Evolutionary conservation across 2,329 filamentous ascomycete genomes (phyloP).

Genomic region (Penicillium expansum): DNA sequence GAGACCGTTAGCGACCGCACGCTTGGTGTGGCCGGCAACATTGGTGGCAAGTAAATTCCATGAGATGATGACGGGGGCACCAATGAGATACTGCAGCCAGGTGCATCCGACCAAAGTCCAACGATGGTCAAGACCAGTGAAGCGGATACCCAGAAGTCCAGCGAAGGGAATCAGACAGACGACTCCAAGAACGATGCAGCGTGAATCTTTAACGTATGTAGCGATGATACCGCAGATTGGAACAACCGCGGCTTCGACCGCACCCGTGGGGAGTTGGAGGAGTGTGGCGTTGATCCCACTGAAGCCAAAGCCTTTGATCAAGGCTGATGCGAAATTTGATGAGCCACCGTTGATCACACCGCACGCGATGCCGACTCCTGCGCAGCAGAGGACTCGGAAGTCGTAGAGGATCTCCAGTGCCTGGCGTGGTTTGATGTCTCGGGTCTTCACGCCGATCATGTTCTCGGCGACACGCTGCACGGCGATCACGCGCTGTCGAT

Average conservation of each 20-base stretch:
- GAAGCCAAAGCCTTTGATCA: constrained; percentile 47
- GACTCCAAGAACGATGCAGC: constrained; percentile 31
- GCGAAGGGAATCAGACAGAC: constrained; percentile 39
- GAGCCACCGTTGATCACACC: constrained; percentile 53
- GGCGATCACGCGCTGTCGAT: constrained; percentile 41
- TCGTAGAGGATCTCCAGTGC: constrained; percentile 44
- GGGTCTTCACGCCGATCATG: constrained; percentile 43
- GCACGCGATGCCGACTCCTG: constrained; percentile 43
- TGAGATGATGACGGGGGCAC: constrained; percentile 51
- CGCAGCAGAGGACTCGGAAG: constrained; percentile 38
- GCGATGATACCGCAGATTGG: constrained; percentile 44
- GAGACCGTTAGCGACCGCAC: constrained; percentile 49
- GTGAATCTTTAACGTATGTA: constrained; percentile 45
- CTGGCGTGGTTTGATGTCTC: constrained; percentile 34
- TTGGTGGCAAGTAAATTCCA: constrained; percentile 52
- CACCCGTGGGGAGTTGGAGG: constrained; percentile 37
- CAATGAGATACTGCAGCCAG: constrained; percentile 53
- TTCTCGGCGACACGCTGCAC: constrained; percentile 44
- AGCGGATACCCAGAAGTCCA: constrained; percentile 51
- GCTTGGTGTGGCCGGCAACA: constrained; percentile 53
- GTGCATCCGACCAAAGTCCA: constrained; percentile 54
- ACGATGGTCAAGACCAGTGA: constrained; percentile 47
- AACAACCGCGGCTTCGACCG: constrained; percentile 31
- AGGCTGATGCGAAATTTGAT: constrained; percentile 47
- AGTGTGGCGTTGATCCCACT: constrained; percentile 30